A percentile compares a stretch with the other conserved stretches of the same genome.
These are phyloP conservation scores for Diaporthe amygdali DNA, from an alignment of 2,329 filamentous ascomycete genomes.

Conservation along the genomic window DNA sequence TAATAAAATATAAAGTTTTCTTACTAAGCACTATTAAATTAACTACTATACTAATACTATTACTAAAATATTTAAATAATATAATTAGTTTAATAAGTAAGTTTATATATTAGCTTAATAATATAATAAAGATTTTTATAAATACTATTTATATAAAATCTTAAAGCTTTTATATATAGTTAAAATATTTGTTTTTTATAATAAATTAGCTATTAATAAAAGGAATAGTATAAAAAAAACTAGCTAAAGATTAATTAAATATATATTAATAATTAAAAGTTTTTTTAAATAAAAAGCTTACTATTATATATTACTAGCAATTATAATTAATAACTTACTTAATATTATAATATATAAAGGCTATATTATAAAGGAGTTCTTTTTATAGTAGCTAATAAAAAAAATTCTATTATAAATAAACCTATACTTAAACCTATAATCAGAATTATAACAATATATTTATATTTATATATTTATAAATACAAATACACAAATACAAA, in stretches of 20 bases:
- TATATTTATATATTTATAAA: too few species aligned
- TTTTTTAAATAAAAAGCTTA: neutral
- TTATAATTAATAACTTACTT: neutral
- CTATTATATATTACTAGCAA: neutral
- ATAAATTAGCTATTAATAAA: too few species aligned
- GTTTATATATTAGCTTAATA: neutral
- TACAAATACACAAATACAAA: too few species aligned
- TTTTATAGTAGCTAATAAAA: too few species aligned
- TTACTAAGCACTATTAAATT: neutral
- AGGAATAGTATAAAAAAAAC: too few species aligned
- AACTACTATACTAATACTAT: neutral
- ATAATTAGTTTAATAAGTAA: neutral
- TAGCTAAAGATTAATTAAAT: neutral
- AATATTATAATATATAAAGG: neutral
- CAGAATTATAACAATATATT: too few species aligned
- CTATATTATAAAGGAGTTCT: neutral
- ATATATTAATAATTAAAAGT: neutral
- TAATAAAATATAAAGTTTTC: neutral
- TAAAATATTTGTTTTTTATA: too few species aligned
- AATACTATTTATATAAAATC: neutral
- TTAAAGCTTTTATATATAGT: too few species aligned
- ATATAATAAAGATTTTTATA: neutral
- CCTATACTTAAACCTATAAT: too few species aligned
- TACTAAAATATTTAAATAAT: neutral
- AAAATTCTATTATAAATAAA: too few species aligned